phyloP scores from a whole-genome alignment of 441 rosid genomes.

The Erysimum pusillum region DNA sequence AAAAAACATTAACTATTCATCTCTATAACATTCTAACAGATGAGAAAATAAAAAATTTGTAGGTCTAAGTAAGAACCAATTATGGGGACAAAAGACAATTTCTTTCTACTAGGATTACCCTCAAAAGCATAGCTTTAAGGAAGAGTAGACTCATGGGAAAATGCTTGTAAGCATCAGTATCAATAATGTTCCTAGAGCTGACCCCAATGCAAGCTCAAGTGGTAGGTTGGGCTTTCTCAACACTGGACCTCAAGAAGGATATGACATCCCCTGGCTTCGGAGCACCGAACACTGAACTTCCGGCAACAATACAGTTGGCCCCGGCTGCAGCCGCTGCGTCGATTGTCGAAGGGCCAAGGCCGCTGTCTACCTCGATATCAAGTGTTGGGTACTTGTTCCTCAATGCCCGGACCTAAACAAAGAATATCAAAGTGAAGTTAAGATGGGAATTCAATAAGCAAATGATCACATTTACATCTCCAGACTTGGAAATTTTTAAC shows the following conservation, averaged over 20 bases:
- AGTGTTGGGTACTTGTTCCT: constrained; percentile 82
- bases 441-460: background rate
- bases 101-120: no score
- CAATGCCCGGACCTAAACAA: constrained; percentile 63
- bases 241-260: background rate
- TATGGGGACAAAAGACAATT: no score
- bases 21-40: no score
- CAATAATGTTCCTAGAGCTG: no score
- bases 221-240: background rate
- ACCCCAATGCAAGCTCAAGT: no score
- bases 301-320: constrained; percentile 97
- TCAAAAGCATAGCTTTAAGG: no score
- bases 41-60: no score
- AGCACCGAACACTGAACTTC: constrained; percentile 54
- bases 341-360: constrained; percentile 94
- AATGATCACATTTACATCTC: background rate
- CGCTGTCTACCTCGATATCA: constrained; percentile 96
- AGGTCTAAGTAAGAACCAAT: no score
- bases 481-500: constrained; percentile 39
- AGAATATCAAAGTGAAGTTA: background rate
- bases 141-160: no score
- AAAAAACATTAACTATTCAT: no score
- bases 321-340: constrained; percentile 86
- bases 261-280: background rate
- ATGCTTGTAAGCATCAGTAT: no score